A percentile compares a stretch with the other conserved stretches of the same genome.
Evolutionary conservation across 2,329 filamentous ascomycete species (phyloP).

Genomic region (Fusarium sp.): DNA sequence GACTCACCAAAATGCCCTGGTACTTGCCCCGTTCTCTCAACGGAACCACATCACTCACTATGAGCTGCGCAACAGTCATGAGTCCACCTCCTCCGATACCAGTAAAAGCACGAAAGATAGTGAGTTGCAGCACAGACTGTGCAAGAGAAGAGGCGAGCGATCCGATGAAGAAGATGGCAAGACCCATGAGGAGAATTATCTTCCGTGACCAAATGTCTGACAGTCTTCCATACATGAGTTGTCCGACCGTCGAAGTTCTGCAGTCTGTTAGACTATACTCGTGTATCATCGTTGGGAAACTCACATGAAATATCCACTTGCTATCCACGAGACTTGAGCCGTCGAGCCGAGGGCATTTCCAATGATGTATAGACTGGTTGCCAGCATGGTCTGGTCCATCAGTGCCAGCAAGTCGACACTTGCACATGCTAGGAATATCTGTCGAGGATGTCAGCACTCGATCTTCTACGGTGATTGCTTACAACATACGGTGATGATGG

Average conservation of each 20-base stretch:
- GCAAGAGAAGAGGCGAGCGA: slow-evolving; percentile 58
- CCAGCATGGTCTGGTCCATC: slow-evolving; percentile 69
- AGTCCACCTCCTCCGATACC: slow-evolving; percentile 77
- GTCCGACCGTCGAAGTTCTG: slow-evolving; percentile 59
- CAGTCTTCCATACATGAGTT: slow-evolving; percentile 58
- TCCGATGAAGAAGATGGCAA: slow-evolving; percentile 57
- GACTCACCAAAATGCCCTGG: slow-evolving; percentile 67
- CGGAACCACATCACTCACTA: slow-evolving; percentile 77
- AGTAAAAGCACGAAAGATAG: slow-evolving; percentile 55
- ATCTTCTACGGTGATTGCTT: accelerated
- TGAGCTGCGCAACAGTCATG: slow-evolving; percentile 74
- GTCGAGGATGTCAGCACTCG: background rate
- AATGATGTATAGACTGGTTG: slow-evolving; percentile 65
- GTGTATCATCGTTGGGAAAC: slow-evolving; percentile 21
- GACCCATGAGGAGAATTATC: slow-evolving; percentile 51
- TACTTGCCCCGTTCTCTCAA: slow-evolving; percentile 77
- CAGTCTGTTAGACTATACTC: background rate
- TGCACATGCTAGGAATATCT: slow-evolving; percentile 69
- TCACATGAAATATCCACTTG: slow-evolving; percentile 66
- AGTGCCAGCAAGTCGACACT: slow-evolving; percentile 65
- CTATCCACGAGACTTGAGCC: slow-evolving; percentile 65
- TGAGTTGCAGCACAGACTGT: slow-evolving; percentile 54
- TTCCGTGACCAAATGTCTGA: slow-evolving; percentile 62
- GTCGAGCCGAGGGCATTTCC: slow-evolving; percentile 62
- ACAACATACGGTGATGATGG: slow-evolving; percentile 60